Percentiles rank a stretch among this genome's conserved stretches.
Conservation (phyloP, 2,329 filamentous ascomycete genomes). For the Blastomyces emzantsi region DNA sequence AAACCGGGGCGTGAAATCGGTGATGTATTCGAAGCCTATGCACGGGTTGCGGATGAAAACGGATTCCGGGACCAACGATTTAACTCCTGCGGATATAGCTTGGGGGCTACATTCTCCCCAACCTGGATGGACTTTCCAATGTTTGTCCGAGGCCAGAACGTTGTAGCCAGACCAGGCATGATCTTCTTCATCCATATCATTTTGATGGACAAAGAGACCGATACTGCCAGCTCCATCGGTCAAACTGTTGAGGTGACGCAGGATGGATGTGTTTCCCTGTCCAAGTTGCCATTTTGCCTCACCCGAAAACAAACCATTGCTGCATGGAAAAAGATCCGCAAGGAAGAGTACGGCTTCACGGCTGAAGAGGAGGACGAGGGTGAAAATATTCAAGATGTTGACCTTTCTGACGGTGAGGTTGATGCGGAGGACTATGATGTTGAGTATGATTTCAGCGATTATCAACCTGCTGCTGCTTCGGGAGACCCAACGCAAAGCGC, state of each 20-base stretch:
- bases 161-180: slow-evolving; percentile 23
- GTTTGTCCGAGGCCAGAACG: slow-evolving; percentile 17
- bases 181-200: slow-evolving; percentile 31
- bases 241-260: slow-evolving; percentile 26
- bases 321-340: slow-evolving; percentile 28
- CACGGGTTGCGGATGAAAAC: slow-evolving; percentile 26
- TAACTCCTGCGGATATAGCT: slow-evolving; percentile 25
- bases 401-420: slow-evolving; percentile 26
- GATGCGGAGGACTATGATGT: slow-evolving; percentile 28
- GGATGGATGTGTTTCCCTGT: slow-evolving; percentile 25
- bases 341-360: slow-evolving; percentile 29
- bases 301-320: slow-evolving; percentile 28
- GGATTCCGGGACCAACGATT: slow-evolving; percentile 26
- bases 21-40: slow-evolving; percentile 24
- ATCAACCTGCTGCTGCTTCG: slow-evolving; percentile 19
- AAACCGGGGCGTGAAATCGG: slow-evolving; percentile 23
- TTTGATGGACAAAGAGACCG: slow-evolving; percentile 29
- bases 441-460: slow-evolving; percentile 30
- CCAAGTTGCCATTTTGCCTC: slow-evolving; percentile 27
- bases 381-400: slow-evolving; percentile 28
- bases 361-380: slow-evolving; percentile 26
- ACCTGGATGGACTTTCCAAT: slow-evolving; percentile 20
- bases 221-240: slow-evolving; percentile 29
- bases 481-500: slow-evolving; percentile 18
- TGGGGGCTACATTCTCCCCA: slow-evolving; percentile 24